A percentile compares a stretch with the other conserved stretches of the same genome.
phyloP scores from a whole-genome alignment of 2,329 filamentous ascomycete species.

The Claviceps humidiphila region DNA sequence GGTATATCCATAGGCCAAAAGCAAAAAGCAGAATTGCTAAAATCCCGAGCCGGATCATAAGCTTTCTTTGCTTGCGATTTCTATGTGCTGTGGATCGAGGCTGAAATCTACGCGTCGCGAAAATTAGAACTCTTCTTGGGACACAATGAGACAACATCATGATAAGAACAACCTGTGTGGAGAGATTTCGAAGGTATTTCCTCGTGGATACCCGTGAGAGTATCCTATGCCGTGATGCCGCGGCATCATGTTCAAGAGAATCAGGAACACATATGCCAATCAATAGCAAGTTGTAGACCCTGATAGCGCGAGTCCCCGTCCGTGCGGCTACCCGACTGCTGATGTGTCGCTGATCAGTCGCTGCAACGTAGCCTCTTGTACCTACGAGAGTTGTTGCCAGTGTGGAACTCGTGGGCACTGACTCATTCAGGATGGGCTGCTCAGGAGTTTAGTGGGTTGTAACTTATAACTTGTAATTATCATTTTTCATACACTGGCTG shows the following conservation, averaged over 20 bases:
- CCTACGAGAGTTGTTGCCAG: not conserved
- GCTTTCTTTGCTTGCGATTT: slow-evolving; percentile 57
- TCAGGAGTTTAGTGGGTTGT: no score
- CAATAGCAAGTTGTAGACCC: not conserved
- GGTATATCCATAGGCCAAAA: slow-evolving; percentile 64
- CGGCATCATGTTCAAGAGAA: slow-evolving; percentile 59
- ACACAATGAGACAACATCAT: not conserved
- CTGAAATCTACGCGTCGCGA: slow-evolving; percentile 43
- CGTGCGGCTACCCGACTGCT: not conserved
- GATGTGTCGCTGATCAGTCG: not conserved
- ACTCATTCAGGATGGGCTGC: no score
- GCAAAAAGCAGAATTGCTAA: slow-evolving; percentile 45
- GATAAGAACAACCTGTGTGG: slow-evolving; percentile 55
- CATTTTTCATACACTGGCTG: no score
- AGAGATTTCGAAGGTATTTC: slow-evolving; percentile 72
- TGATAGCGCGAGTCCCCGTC: not conserved
- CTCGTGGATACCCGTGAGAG: slow-evolving; percentile 70
- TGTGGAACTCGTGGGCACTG: no score
- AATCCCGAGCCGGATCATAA: slow-evolving; percentile 55
- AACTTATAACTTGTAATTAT: no score
- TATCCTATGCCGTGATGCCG: slow-evolving; percentile 65
- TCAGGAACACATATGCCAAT: slow-evolving; percentile 16
- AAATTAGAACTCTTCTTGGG: not conserved
- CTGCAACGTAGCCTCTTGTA: not conserved
- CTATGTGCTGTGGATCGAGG: slow-evolving; percentile 63